Evolutionary conservation across 192 early-diverging fungal species (phyloP).

Genomic region (Coemansia sp.): DNA sequence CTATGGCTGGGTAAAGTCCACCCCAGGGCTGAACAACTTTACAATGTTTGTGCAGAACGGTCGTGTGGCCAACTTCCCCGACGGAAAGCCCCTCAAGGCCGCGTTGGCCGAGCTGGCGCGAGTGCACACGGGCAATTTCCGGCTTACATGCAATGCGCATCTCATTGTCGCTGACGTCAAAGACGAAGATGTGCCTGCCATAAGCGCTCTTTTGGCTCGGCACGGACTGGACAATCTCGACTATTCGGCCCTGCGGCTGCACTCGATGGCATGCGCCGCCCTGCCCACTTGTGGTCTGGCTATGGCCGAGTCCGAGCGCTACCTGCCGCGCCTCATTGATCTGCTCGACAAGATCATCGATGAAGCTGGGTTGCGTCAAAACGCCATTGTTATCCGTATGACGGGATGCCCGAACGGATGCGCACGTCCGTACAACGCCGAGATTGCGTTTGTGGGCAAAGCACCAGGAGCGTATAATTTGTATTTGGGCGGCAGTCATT

Average conservation of each 20-base stretch:
- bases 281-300: constrained; percentile 93
- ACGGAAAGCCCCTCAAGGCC: constrained; percentile 69
- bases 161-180: constrained; percentile 78
- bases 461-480: constrained; percentile 94
- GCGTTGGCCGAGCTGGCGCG: constrained; percentile 78
- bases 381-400: constrained; percentile 95
- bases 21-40: constrained; percentile 59
- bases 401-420: constrained; percentile 99
- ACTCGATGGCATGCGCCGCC: constrained; percentile 95
- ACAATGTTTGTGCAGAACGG: constrained; percentile 93
- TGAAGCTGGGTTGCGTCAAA: constrained; percentile 75
- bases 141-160: constrained; percentile 92
- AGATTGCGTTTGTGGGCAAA: constrained; percentile 95
- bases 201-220: constrained; percentile 63
- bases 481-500: constrained; percentile 87
- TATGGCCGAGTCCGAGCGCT: constrained; percentile 97
- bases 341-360: constrained; percentile 79
- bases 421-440: constrained; percentile 89
- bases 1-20: constrained; percentile 76
- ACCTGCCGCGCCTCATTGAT: constrained; percentile 80
- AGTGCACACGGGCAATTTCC: constrained; percentile 73
- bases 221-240: constrained; percentile 75
- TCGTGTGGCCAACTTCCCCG: constrained; percentile 79
- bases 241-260: constrained; percentile 76
- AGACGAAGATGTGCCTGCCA: constrained; percentile 61